Conservation (phyloP, 495 filamentous ascomycete genomes). For the Gamarada debralockiae region DNA sequence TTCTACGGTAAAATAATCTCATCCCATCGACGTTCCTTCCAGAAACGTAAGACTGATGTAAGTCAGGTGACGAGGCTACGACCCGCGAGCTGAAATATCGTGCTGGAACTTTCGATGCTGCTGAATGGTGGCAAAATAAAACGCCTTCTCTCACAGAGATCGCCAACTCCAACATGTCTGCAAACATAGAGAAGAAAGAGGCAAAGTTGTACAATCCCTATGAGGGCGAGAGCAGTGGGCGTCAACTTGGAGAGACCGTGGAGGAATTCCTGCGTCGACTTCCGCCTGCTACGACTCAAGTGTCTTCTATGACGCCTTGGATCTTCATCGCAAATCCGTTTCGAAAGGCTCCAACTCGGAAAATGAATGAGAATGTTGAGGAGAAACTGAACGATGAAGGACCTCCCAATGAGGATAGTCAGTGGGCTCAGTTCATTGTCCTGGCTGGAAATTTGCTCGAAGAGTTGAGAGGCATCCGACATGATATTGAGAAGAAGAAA, state of each 20-base stretch:
- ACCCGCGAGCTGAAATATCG: slow-evolving; percentile 30
- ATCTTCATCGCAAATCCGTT: slow-evolving; percentile 62
- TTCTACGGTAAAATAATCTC: slow-evolving; percentile 56
- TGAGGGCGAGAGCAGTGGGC: slow-evolving; percentile 29
- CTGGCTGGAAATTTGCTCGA: slow-evolving; percentile 39
- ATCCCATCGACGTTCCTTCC: slow-evolving; percentile 22
- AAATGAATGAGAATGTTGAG: background rate
- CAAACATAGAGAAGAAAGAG: slow-evolving; percentile 7
- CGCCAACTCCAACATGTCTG: slow-evolving; percentile 7
- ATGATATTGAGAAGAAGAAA: slow-evolving; percentile 34
- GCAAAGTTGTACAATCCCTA: slow-evolving; percentile 41
- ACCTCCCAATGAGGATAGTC: slow-evolving; percentile 14
- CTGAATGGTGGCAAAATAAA: slow-evolving; percentile 40
- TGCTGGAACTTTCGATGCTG: slow-evolving; percentile 37
- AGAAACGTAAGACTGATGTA: slow-evolving; percentile 11
- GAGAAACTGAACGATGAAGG: slow-evolving; percentile 5
- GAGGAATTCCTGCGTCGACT: slow-evolving; percentile 60
- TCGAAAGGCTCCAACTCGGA: slow-evolving; percentile 19
- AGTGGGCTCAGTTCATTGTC: slow-evolving; percentile 12
- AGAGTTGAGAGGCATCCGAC: slow-evolving; percentile 34
- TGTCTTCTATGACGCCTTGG: slow-evolving; percentile 41
- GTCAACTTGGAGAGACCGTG: slow-evolving; percentile 56
- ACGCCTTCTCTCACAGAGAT: slow-evolving; percentile 24
- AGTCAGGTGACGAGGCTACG: slow-evolving; percentile 15
- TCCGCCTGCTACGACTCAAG: slow-evolving; percentile 54